Evolutionary conservation across 2,329 filamentous ascomycete species (phyloP), one percentile per base, ranked within the genome.

Genomic region (Chrysosporium keratinophilum): DNA sequence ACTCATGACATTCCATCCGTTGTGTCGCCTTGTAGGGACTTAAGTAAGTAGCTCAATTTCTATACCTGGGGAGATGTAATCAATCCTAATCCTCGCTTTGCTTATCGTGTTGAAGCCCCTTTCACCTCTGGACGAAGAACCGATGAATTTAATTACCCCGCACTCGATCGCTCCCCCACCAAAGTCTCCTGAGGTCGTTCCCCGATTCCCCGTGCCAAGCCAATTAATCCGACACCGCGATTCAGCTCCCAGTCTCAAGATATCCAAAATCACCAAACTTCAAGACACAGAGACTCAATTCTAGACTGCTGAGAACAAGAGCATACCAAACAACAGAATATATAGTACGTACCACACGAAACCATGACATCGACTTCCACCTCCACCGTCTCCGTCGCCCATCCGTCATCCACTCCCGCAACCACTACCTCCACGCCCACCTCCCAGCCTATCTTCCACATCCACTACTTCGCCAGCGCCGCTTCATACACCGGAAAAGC

Each of bases 401-500:
- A 51, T 14, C 49, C 39, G 12, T 37, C 23, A 12, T 19, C 49
- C 28, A 43, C 11, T 17, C 10, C 41, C 37, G 41, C 12, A 15
- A 58, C 52, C 46, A 44, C 20, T 39, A 40, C 48, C 17, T 56
- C 35, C 23, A 35, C 28, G 53, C 44, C 40, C 15, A 23, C 43
- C 20, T 49, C 49, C 33, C 47, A 35, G 39, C 45, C 42, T 39
- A 64, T 63, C 55, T 74, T 74, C 57, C 68, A 69, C 57, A 70
- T 75, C 60, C 68, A 72, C 62, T 74, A 75, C 61, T 75, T 75
- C 61, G 69, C 73, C 52, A 64, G 66, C 46, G 72, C 73, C 15
- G 68, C 70, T 39, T 62, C 66, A 45, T 74, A 68, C 60, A 71
- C 71, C 1, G 58, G 63, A 40, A 71, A 69, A 62, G 59, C 66